Base-by-base conservation (phyloP, 164 flowering plant species). In the Nymphaea thermarum region DNA sequence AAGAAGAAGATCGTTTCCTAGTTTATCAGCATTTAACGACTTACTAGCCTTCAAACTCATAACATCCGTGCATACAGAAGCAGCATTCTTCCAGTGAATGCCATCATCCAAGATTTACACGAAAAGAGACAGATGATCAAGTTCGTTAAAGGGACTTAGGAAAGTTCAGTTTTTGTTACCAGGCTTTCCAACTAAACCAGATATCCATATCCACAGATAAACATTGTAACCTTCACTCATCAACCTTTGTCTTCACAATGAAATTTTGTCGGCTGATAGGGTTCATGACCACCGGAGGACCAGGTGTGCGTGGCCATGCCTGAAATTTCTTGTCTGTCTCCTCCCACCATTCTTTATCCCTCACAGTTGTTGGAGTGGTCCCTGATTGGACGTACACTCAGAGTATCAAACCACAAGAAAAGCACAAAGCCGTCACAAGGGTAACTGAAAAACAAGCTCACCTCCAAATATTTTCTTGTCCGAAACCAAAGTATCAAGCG, bases 381-480 rank as follows among this genome's bases (percentile, higher is more conserved):
- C 98, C 98, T 92, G 79, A 53, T 15, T 43, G 51, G 8, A 51
- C 25, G 47, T 36, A 47, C 6, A 66, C n/a, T 5, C 10, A 0
- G 15, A 5, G 63, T 16, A 18, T 16, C 5, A 18, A 18, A 60
- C 63, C 25, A 16, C 25, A 16, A 55, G 63, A 16, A 60, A 60
- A 16, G 5, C 63, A 60, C 3, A 16, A 4, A 16, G 12, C 10
- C n/a, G n/a, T 18, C 15, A 12, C 14, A 64, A 18, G 6, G 6
- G 8, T 25, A 42, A 64, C 43, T 5, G 66, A 42, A 42, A 6
- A n/a, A 10, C 43, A 6, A 66, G 72, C 78, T 71, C 69, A 72
- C 97, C 96, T 85, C 91, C 93, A 73, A 82, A 80, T 43, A 82
- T 10, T 74, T 84, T 84, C 76, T 65, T 69, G 61, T 84, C 84